Conservation (phyloP, 2,329 filamentous ascomycete species). For the Nothophoma quercina region DNA sequence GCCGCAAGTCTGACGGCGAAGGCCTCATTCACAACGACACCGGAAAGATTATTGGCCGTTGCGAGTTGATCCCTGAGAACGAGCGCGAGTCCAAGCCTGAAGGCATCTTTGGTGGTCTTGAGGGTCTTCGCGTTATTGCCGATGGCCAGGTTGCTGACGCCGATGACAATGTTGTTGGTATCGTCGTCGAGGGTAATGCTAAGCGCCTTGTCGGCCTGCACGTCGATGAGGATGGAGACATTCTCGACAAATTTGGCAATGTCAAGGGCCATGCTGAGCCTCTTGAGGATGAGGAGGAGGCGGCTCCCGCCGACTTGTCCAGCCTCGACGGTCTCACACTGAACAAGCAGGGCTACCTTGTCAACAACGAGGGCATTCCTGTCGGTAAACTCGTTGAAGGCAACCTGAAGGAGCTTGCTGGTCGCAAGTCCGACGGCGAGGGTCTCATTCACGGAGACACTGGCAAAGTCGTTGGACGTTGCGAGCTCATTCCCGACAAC, state of each 20-base stretch:
- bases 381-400: conserved; percentile 65
- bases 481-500: conserved; percentile 64
- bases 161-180: conserved; percentile 60
- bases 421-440: conserved; percentile 63
- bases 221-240: conserved; percentile 69
- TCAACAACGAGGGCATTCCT: conserved; percentile 61
- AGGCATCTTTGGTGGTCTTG: conserved; percentile 59
- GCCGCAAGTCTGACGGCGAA: conserved; percentile 74
- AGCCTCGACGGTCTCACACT: conserved; percentile 61
- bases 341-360: conserved; percentile 67
- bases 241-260: conserved; percentile 68
- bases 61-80: conserved; percentile 71
- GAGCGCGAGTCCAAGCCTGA: conserved; percentile 64
- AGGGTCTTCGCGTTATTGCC: conserved; percentile 57
- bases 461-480: conserved; percentile 64
- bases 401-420: conserved; percentile 63
- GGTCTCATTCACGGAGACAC: conserved; percentile 64
- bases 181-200: conserved; percentile 64
- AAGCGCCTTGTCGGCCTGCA: conserved; percentile 66
- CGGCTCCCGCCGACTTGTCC: conserved; percentile 57
- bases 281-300: conserved; percentile 56
- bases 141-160: conserved; percentile 59
- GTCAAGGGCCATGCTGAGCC: conserved; percentile 68
- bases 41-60: conserved; percentile 72
- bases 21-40: conserved; percentile 76